Base-by-base conservation (phyloP, 2,329 filamentous ascomycete genomes). In the Cordyceps militaris region DNA sequence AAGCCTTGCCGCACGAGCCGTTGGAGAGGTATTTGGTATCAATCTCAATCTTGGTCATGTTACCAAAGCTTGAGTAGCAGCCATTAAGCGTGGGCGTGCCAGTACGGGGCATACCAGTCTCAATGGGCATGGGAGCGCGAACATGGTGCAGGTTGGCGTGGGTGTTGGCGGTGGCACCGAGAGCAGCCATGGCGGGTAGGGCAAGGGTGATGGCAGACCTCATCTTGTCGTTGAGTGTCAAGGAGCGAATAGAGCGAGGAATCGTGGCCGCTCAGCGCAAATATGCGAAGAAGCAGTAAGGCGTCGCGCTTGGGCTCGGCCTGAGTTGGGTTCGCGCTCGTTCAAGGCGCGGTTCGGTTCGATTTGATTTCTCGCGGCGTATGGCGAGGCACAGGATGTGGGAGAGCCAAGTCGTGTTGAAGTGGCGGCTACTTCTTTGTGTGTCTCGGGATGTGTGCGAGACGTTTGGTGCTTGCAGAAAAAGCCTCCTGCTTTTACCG, bases 41-140 rank as follows among this genome's bases (percentile, higher is more conserved):
- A 0, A 59, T 56, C 3, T 66, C 62, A 4, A 62, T 60, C 7
- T 61, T 53, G 0, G 70, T 70, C 65, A 75, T 69, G 46, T 76
- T 73, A 58, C 76, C 78, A 0, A 65, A 60, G 0, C 74, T 75
- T 4, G 67, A 71, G 67, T 71, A 84, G 66, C 81, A 84, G 19
- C 81, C 81, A 23, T 81, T 77, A 1, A 76, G 73, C 2, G 73
- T 76, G 44, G 70, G 63, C 9, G 70, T 65, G n/a, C 71, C 69
- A 5, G 68, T 61, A 4, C 66, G 62, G 0, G 80, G 76, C 1
- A 64, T 52, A n/a, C 63, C 54, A 0, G 72, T 67, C 8, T 79
- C 72, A 34, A 63, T 63, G 10, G 44, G 36, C 21, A 60, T 53
- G 23, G 54, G 38, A 36, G 48, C 49, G 19, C 54, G 42, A 57